Percentiles rank a stretch among this genome's conserved stretches.
phyloP scores from a whole-genome alignment of 495 filamentous ascomycete genomes.

The Lindgomyces ingoldianus region DNA sequence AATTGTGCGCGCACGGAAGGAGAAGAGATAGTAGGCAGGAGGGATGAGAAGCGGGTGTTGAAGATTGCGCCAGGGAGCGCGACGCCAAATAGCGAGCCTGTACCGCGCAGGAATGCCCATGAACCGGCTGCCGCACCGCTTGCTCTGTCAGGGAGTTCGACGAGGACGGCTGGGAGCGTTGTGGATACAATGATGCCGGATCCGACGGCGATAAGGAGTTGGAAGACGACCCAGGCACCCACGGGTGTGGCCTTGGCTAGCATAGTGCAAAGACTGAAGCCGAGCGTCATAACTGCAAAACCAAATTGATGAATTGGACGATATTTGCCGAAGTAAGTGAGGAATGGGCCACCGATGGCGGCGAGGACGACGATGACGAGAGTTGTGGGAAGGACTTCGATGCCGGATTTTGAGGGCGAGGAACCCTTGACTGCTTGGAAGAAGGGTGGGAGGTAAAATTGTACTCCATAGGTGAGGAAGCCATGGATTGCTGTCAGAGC shows the following conservation, averaged over 20 bases:
- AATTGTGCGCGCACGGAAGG: not conserved
- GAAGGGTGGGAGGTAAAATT: conserved; percentile 68
- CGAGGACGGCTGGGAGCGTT: conserved; percentile 54
- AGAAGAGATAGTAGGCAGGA: not conserved
- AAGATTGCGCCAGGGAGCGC: conserved; percentile 60
- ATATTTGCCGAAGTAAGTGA: conserved; percentile 51
- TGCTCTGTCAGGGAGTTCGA: conserved; percentile 47
- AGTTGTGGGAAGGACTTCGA: conserved; percentile 60
- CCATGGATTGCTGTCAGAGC: conserved; percentile 54
- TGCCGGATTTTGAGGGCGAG: conserved; percentile 55
- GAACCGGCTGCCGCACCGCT: conserved; percentile 53
- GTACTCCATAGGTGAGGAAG: conserved; percentile 52
- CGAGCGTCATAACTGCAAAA: conserved; percentile 52
- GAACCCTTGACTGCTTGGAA: conserved; percentile 60
- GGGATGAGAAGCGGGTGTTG: conserved; percentile 14
- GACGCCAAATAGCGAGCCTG: conserved; percentile 64
- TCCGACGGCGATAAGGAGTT: conserved; percentile 51
- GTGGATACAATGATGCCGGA: conserved; percentile 51
- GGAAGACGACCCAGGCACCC: conserved; percentile 51
- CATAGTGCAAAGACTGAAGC: conserved; percentile 49
- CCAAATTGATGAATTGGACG: conserved; percentile 54
- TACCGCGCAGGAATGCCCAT: conserved; percentile 59
- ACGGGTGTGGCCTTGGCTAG: conserved; percentile 48
- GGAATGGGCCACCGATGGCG: conserved; percentile 49
- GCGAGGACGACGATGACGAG: conserved; percentile 53